phyloP scores from a whole-genome alignment of 2,329 filamentous ascomycete species.

The Aspergillus sp. region DNA sequence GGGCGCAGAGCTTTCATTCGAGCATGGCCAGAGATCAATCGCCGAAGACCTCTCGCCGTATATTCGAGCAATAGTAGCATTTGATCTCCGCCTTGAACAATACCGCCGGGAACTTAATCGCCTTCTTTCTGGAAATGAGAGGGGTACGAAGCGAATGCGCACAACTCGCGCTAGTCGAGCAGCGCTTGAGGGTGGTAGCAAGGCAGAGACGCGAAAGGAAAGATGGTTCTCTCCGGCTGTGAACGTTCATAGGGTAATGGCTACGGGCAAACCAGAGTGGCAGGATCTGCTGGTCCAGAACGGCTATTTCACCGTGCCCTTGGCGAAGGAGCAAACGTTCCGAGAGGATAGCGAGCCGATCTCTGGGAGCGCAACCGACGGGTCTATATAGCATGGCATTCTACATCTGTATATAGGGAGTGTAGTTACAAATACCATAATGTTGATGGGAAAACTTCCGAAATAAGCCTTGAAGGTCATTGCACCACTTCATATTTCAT shows the following conservation, averaged over 20 bases:
- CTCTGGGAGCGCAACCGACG: constrained; percentile 19
- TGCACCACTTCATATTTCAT: too few species aligned
- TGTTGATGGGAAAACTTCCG: not conserved
- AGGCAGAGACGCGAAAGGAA: constrained; percentile 66
- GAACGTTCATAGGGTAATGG: constrained; percentile 62
- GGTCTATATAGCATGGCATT: constrained; percentile 11
- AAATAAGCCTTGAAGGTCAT: too few species aligned
- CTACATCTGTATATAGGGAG: not conserved
- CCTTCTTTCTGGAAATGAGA: constrained; percentile 60
- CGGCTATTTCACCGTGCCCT: constrained; percentile 32
- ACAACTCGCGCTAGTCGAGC: constrained; percentile 74
- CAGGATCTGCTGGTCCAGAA: constrained; percentile 35
- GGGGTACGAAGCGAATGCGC: constrained; percentile 58
- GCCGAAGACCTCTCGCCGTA: constrained; percentile 82
- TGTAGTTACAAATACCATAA: not conserved
- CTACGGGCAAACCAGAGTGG: constrained; percentile 56
- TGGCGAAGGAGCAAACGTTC: constrained; percentile 14
- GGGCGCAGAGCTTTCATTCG: constrained; percentile 66
- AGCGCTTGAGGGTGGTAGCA: constrained; percentile 72
- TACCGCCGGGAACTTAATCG: constrained; percentile 64
- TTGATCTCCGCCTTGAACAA: constrained; percentile 69
- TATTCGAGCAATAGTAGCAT: constrained; percentile 78
- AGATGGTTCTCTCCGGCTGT: constrained; percentile 67
- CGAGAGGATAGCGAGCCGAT: constrained; percentile 16
- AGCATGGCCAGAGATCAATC: constrained; percentile 66